Conservation (phyloP, 2,329 filamentous ascomycete genomes). For the Aspergillus quadricinctus region DNA sequence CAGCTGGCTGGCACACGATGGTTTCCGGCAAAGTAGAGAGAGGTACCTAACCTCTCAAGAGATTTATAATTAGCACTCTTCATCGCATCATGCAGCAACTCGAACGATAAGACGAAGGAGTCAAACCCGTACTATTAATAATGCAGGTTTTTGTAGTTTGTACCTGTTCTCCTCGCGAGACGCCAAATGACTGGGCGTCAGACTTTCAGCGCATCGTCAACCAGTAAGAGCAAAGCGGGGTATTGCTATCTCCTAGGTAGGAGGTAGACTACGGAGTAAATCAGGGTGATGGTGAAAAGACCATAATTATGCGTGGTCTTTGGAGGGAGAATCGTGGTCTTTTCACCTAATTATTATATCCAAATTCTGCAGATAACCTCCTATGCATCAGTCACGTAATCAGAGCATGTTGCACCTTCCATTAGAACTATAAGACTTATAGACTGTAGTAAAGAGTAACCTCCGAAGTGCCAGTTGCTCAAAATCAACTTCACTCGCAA, state of each 20-base stretch:
- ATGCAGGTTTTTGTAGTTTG: neutral
- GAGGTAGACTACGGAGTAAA: too few relatives aligned
- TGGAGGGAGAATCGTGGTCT: too few relatives aligned
- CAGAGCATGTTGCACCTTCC: too few relatives aligned
- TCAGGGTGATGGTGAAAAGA: too few relatives aligned
- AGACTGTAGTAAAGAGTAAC: too few relatives aligned
- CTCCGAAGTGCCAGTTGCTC: too few relatives aligned
- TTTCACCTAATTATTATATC: too few relatives aligned
- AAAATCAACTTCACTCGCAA: too few relatives aligned
- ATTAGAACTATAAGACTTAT: too few relatives aligned
- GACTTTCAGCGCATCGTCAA: conserved; percentile 4
- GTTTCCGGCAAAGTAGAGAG: neutral
- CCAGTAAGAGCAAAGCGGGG: conserved; percentile 3
- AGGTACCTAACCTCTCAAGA: neutral
- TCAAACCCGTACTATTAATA: neutral
- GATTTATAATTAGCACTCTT: neutral
- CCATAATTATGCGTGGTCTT: too few relatives aligned
- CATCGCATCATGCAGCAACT: neutral
- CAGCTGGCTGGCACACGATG: neutral
- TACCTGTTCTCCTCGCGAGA: neutral
- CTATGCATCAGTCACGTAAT: too few relatives aligned
- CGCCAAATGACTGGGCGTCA: neutral
- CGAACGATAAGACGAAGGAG: neutral
- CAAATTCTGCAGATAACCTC: too few relatives aligned
- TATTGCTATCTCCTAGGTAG: neutral